These are phyloP conservation scores for Coemansia sp. DNA, from an alignment of 192 early-diverging fungal genomes.

Conservation along the genomic window DNA sequence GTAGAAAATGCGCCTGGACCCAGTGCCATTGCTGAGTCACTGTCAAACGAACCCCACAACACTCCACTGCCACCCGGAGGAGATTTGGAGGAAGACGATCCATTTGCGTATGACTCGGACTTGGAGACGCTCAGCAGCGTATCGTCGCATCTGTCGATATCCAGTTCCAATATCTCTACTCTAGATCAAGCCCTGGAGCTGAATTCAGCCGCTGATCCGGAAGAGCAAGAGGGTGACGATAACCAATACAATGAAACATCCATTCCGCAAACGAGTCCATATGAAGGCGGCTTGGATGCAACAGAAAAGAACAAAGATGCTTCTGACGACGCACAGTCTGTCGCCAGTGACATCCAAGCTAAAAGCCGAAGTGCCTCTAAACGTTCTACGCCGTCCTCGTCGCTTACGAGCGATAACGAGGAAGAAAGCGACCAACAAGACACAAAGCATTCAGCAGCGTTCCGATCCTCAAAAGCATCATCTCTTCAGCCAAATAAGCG, in stretches of 20 bases:
- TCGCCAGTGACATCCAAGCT: neutral
- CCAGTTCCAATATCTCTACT: conserved; percentile 28
- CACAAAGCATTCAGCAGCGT: neutral
- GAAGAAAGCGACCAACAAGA: neutral
- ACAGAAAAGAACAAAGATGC: neutral
- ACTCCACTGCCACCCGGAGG: conserved; percentile 1
- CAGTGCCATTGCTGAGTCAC: neutral
- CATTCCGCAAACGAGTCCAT: neutral
- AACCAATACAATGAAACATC: neutral
- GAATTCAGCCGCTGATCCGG: neutral
- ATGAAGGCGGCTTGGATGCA: neutral
- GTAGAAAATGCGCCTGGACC: neutral
- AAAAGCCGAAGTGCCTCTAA: neutral
- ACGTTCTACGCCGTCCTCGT: neutral
- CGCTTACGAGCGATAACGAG: neutral
- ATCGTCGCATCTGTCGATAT: conserved; percentile 52
- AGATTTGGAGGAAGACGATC: conserved; percentile 30
- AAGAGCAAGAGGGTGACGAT: conserved; percentile 14
- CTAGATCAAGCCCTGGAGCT: conserved; percentile 26
- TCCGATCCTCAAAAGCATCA: neutral
- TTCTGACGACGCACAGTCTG: neutral
- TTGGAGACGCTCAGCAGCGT: conserved; percentile 55
- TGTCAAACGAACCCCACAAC: neutral
- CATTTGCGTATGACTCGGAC: conserved; percentile 55
- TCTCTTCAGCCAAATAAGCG: neutral